Evolutionary conservation across 768 basidiomycete species (phyloP), one percentile per base, ranked within the genome.

Genomic region (Infundibulicybe gibba): DNA sequence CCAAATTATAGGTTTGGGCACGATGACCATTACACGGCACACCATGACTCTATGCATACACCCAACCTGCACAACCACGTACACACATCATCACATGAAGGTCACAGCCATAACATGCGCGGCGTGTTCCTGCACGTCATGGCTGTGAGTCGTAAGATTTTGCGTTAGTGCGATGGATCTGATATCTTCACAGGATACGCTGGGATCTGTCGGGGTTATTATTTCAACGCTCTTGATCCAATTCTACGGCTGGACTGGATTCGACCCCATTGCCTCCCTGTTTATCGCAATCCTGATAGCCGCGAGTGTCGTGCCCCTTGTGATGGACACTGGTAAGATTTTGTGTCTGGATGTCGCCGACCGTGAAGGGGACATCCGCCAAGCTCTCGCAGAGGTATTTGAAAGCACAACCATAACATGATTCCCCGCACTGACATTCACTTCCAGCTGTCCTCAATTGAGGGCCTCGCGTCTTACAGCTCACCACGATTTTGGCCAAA

Each of bases 101-200:
- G 90, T 0, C 93, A 95, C 59, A 92, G 90, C 65, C 92, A 98
- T 64, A 99, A 99, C 62, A 99, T 99, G 97, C 87, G 94, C 31
- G 97, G 97, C 14, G 94, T 99, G 55, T 99, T 99, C 63, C 67
- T 98, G 47, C 95, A 99, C 60, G 95, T 99, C 40, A 86, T 97
- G 85, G 94, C 94, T 48, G 90, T 90, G 68, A 54, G 83, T 64
- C 20, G 25, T 42, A n/a, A 14, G 16, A 10, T 41, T 30, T 39
- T 5, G 41, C 20, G 44, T 38, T 14, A 16, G 30, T 32, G 21
- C 34, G 5, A 17, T 34, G 10, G 13, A n/a, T 44, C 44, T 45
- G 43, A 51, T 51, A 31, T 50, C 16, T 34, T 12, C 19, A 43
- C 50, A 91, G 88, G 94, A 97, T 58, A 97, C 95, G 10, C 76